phyloP scores from a whole-genome alignment of 768 basidiomycete species.

The Termitomyces sp. region DNA sequence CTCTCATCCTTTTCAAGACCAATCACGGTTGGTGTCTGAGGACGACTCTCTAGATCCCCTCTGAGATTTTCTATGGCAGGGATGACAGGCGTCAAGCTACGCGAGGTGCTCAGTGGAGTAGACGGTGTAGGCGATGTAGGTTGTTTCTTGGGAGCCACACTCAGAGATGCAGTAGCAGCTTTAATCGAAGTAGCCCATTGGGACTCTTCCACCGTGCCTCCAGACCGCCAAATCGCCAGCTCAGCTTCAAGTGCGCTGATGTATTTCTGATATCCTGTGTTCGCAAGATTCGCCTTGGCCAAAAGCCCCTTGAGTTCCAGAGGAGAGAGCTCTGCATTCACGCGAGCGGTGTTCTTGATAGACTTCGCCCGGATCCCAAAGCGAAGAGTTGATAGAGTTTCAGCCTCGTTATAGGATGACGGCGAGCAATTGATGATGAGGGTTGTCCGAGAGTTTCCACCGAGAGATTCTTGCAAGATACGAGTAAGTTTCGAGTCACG shows the following conservation, averaged over 20 bases:
- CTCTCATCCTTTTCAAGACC: slow-evolving; percentile 94
- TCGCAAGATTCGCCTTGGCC: slow-evolving; percentile 84
- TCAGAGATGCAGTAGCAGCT: slow-evolving; percentile 42
- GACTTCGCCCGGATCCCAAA: slow-evolving; percentile 99
- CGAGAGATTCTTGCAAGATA: slow-evolving; percentile 97
- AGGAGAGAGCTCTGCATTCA: slow-evolving; percentile 97
- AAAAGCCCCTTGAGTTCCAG: slow-evolving; percentile 92
- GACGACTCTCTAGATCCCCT: slow-evolving; percentile 74
- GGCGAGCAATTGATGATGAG: slow-evolving; percentile 99
- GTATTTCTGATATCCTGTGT: slow-evolving; percentile 80
- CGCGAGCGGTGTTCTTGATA: slow-evolving; percentile 99
- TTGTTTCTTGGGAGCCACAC: slow-evolving; percentile 57
- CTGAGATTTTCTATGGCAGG: slow-evolving; percentile 70
- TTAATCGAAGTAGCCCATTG: slow-evolving; percentile 80
- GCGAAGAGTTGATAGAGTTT: slow-evolving; percentile 94
- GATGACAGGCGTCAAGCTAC: slow-evolving; percentile 71
- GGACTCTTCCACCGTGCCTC: slow-evolving; percentile 77
- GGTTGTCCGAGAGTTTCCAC: slow-evolving; percentile 92
- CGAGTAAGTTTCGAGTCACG: slow-evolving; percentile 99
- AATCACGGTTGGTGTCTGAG: slow-evolving; percentile 88
- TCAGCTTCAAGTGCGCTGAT: slow-evolving; percentile 91
- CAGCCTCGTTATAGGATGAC: slow-evolving; percentile 93
- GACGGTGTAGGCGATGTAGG: slow-evolving; percentile 64
- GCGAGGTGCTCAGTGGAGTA: slow-evolving; percentile 44
- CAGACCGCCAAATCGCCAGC: slow-evolving; percentile 83